Evolutionary conservation across 75 land plant genomes (phyloP), one percentile per base, ranked within the genome.

Genomic region (Isoetes taiwanensis): DNA sequence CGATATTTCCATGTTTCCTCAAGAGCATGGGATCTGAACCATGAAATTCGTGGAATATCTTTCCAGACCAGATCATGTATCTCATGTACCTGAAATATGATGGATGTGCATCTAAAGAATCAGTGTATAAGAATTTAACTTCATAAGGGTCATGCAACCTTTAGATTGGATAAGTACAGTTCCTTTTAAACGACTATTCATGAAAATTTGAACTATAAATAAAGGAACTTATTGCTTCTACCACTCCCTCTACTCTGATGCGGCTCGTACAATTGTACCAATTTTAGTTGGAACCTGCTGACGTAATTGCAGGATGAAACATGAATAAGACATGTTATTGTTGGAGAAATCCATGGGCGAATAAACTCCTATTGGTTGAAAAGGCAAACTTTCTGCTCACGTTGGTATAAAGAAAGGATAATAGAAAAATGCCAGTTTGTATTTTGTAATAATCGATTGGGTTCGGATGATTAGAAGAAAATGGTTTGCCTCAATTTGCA

Each of bases 61-160:
- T 81, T 79, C 93, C 88, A 93, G 57, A 76, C 80, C 1, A 81
- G 54, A 42, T 86, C 94, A 30, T 91, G 84, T 43, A 86, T 70
- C 37, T 72, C 98, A 65, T 86, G 85, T 40, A 93, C 90, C 96
- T 90, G 70, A 34, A 24, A 62, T 30, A 16, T 32, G 30, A 26
- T 46, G 39, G 12, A 10, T 10, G 39, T 14, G 10, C 39, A 10
- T 37, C 39, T 37, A 10, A 10, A 37, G 10, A 14, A 37, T 37
- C 14, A 14, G 39, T 37, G 14, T 37, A 37, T 37, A 10, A 14
- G 12, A 5, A 28, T 40, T 29, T 42, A 35, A 5, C 27, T 58
- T 14, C 32, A 34, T 1, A 58, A 38, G 12, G 43, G 26, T 17
- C 0, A 14, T 21, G 32, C 19, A 11, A 25, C 33, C 20, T 41